These are phyloP conservation scores for Tetradesmus lagerheimii DNA, from an alignment of 139 green algal genomes.

Conservation along the genomic window DNA sequence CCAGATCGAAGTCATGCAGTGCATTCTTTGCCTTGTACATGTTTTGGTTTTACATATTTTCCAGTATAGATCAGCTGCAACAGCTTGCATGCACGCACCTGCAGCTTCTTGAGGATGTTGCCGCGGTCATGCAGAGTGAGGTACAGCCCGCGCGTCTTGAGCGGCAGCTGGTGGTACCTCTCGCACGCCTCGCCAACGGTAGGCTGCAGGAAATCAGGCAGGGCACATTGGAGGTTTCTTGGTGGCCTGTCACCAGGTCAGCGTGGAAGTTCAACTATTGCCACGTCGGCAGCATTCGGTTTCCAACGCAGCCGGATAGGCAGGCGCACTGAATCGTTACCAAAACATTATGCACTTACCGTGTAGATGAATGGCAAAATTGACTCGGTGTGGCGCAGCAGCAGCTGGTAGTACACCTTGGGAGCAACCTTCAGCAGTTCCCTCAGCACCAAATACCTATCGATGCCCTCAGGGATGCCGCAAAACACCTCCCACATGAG, in stretches of 20 bases:
- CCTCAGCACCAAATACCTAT: conserved; percentile 68
- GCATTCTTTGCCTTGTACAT: no score
- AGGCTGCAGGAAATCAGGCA: conserved; percentile 52
- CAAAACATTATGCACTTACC: not conserved
- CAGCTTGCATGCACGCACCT: not conserved
- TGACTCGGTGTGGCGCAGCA: conserved; percentile 77
- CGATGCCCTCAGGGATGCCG: conserved; percentile 42
- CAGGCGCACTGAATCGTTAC: no score
- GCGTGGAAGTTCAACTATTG: not conserved
- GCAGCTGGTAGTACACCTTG: conserved; percentile 68
- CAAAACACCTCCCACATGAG: not conserved
- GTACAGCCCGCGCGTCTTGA: conserved; percentile 62
- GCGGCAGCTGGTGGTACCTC: conserved; percentile 71
- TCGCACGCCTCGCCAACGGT: conserved; percentile 95
- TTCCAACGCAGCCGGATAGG: not conserved
- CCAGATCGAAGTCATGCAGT: not conserved
- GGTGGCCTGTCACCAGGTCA: not conserved
- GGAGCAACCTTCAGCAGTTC: conserved; percentile 53
- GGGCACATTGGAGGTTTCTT: not conserved
- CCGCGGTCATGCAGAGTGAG: conserved; percentile 58
- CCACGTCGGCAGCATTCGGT: not conserved
- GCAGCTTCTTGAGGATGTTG: conserved; percentile 56
- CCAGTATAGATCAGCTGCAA: not conserved
- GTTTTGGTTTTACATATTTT: no score
- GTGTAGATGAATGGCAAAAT: conserved; percentile 85